These are phyloP conservation scores for Fusarium chuoi DNA, from an alignment of 2,329 filamentous ascomycete genomes.

Conservation along the genomic window DNA sequence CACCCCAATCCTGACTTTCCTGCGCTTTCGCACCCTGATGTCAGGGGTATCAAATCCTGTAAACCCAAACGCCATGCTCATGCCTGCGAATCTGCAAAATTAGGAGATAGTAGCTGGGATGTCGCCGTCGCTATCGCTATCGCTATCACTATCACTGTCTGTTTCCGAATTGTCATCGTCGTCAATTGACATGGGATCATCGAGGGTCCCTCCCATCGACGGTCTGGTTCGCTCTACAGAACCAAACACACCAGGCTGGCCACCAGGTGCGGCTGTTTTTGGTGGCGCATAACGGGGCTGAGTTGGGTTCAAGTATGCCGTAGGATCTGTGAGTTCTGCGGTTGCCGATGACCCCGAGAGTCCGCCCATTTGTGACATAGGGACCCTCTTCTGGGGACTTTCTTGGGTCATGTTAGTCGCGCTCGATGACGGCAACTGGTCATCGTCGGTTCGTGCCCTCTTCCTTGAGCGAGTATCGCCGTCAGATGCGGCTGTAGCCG, in stretches of 20 bases:
- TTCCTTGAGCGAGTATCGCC: slow-evolving; percentile 33
- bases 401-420: slow-evolving; percentile 10
- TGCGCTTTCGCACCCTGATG: background rate
- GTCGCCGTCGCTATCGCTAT: slow-evolving; percentile 28
- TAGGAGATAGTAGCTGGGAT: slow-evolving; percentile 43
- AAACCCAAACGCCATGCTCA: slow-evolving; percentile 26
- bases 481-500: slow-evolving; percentile 10
- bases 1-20: background rate
- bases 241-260: background rate
- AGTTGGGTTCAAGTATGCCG: slow-evolving; percentile 37
- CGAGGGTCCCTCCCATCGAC: slow-evolving; percentile 28
- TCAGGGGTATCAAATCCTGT: slow-evolving; percentile 22
- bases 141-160: slow-evolving; percentile 37
- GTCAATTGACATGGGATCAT: slow-evolving; percentile 45
- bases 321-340: slow-evolving; percentile 52
- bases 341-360: slow-evolving; percentile 50
- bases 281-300: slow-evolving; percentile 31
- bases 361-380: slow-evolving; percentile 50
- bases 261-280: background rate
- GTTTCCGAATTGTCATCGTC: slow-evolving; percentile 32
- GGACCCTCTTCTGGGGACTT: slow-evolving; percentile 42
- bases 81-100: background rate
- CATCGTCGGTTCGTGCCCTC: slow-evolving; percentile 35
- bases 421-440: background rate
- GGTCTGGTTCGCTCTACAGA: background rate